Base-by-base conservation (phyloP, 2,329 filamentous ascomycete species). In the Pseudogymnoascus sp. region DNA sequence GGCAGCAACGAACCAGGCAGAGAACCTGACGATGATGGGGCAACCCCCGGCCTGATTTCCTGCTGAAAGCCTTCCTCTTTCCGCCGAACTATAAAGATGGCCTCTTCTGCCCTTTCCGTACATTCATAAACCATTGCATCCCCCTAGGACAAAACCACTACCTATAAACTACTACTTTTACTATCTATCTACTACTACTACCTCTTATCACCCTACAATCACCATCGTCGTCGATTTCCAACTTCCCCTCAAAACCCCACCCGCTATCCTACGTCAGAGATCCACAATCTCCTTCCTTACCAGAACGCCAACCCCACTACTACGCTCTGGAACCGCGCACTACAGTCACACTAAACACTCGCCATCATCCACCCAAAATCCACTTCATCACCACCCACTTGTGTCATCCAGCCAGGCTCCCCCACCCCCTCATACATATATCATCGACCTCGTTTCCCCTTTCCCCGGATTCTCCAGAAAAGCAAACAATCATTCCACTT, bases 381-480 rank as follows among this genome's bases (percentile, higher is more conserved):
- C 42, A 46, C 42, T 50, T 50, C 44, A 50, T 50, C 44, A 50
- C 44, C 44, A 50, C 44, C 42, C n/a, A 50, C 44, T n/a, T 50
- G 44, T 50, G 44, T 46, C 42, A 46, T 46, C 42, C 44, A n/a
- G 6, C 44, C 23, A 50, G 44, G 44, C 28, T 12, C 42, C 44
- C 44, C 44, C 44, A 28, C 25, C 25, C 25, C 25, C 5, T 28
- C 25, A 28, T 28, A 4, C 23, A n/a, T 23, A 50, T 50, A 50
- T 50, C 44, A 25, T 25, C 21, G 5, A 25, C 44, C 44, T 28
- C 42, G 42, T 14, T 25, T 25, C 42, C 21, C 23, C 23, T 28
- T 50, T 28, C 44, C 44, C 44, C 21, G 21, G 23, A 25, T 50
- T 50, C 12, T 7, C 4, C 40, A 44, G 2, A 44, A 44, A 44